Percentiles rank a stretch among this genome's conserved stretches.
phyloP scores from a whole-genome alignment of 2,329 filamentous ascomycete species.

The Penicillium sp. region DNA sequence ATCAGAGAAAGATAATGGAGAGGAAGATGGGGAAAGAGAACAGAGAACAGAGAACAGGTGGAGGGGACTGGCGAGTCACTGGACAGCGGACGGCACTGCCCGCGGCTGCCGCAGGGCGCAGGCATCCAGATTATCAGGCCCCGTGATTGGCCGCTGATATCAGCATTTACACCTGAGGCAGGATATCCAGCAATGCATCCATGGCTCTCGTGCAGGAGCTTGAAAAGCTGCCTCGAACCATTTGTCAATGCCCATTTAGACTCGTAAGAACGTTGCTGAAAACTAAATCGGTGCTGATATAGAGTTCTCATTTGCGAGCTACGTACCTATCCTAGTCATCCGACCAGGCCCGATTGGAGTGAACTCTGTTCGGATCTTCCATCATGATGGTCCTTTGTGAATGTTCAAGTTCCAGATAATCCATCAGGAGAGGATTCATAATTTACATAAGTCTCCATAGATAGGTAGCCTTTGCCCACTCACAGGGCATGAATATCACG shows the following conservation, averaged over 20 bases:
- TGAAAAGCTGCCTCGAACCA: background rate
- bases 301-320: background rate
- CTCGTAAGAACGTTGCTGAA: background rate
- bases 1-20: constrained; percentile 6
- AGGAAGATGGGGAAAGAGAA: constrained; percentile 15
- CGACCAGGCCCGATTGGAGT: background rate
- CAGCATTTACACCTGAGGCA: constrained; percentile 9
- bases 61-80: constrained; percentile 4
- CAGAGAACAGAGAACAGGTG: background rate
- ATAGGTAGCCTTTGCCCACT: too few relatives aligned
- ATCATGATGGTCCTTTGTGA: too few relatives aligned
- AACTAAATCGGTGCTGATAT: background rate
- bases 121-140: constrained; percentile 31
- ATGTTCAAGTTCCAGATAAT: too few relatives aligned
- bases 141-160: constrained; percentile 25
- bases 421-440: too few relatives aligned
- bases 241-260: background rate
- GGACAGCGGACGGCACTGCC: background rate
- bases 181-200: background rate
- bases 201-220: background rate
- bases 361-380: too few relatives aligned
- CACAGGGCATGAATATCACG: too few relatives aligned
- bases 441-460: too few relatives aligned
- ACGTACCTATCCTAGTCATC: background rate
- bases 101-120: constrained; percentile 32